Evolutionary conservation across 202 grass and related monocot genomes (phyloP), one percentile per base, ranked within the genome.

Genomic region (Cymbopogon flexuosus): DNA sequence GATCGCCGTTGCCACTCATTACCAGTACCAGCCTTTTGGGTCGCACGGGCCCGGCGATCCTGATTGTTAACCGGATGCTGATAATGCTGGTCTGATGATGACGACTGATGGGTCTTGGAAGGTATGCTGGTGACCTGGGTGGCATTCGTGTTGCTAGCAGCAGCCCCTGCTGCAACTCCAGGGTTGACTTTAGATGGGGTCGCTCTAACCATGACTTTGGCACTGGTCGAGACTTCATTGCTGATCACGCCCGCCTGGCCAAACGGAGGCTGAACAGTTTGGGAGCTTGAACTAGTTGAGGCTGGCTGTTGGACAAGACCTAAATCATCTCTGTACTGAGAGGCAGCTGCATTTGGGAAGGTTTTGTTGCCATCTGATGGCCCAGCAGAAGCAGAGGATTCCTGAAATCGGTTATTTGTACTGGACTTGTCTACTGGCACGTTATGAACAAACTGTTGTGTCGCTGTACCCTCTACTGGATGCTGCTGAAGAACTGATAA

Each of bases 401-500:
- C 90, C 46, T 87, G 84, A 75, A 90, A 98, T 35, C 81, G 49
- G 29, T 75, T 86, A 77, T 90, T 95, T 60, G 60, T 87, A 81
- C 39, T 79, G 21, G 51, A 76, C 65, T 90, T 84, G 54, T 87
- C 89, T 41, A 81, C 33, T 63, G 74, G 68, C 15, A 85, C 3
- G 73, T 79, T 97, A 76, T 93, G 88, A 76, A 81, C 67, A 81
- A 88, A 90, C 11, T 91, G 90, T 24, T 79, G 36, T 71, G 74
- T 60, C 5, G 58, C 63, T 83, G 78, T 83, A 51, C 78, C 75
- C 13, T 94, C 95, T 15, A 89, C 58, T 56, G 88, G 92, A 89
- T 93, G 96, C 72, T 91, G 95, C 61, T 95, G 92, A 49, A 93
- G 80, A 34, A 98, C 72, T 71, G 95, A 93, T 65, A 92, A 79